A percentile compares a stretch with the other conserved stretches of the same genome.
phyloP scores from a whole-genome alignment of 23 red algal genomes.

The Chondrus crispus region DNA sequence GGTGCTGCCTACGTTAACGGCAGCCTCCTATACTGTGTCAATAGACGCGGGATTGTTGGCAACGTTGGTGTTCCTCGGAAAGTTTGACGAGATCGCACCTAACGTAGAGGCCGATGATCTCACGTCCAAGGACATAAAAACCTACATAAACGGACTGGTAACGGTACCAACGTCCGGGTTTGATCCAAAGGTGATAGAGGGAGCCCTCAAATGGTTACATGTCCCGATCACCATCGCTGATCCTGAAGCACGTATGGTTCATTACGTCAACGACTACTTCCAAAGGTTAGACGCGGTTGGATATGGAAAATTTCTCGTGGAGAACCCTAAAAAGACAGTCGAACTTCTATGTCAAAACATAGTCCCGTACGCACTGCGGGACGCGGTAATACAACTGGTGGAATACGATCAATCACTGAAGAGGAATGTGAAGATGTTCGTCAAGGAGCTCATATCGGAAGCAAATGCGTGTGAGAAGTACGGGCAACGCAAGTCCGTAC shows the following conservation, averaged over 20 bases:
- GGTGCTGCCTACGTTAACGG: not conserved
- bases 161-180: not conserved
- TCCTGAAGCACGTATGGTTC: not conserved
- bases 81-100: not conserved
- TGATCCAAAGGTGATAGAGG: not conserved
- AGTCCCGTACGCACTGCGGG: not conserved
- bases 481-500: not conserved
- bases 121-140: not conserved
- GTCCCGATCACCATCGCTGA: slow-evolving; percentile 6
- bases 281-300: not conserved
- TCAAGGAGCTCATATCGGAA: not conserved
- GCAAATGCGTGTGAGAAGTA: not conserved
- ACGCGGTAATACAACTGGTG: not conserved
- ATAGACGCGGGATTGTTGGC: not conserved
- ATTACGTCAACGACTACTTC: not conserved
- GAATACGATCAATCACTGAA: not conserved
- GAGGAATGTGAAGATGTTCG: not conserved
- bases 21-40: not conserved
- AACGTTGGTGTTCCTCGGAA: slow-evolving; percentile 9
- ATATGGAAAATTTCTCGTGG: not conserved
- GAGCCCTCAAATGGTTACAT: not conserved
- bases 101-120: not conserved
- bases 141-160: not conserved
- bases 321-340: not conserved
- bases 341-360: not conserved